These are phyloP conservation scores for Helotiales sp. DNA, from an alignment of 2,329 filamentous ascomycete genomes.

Conservation along the genomic window DNA sequence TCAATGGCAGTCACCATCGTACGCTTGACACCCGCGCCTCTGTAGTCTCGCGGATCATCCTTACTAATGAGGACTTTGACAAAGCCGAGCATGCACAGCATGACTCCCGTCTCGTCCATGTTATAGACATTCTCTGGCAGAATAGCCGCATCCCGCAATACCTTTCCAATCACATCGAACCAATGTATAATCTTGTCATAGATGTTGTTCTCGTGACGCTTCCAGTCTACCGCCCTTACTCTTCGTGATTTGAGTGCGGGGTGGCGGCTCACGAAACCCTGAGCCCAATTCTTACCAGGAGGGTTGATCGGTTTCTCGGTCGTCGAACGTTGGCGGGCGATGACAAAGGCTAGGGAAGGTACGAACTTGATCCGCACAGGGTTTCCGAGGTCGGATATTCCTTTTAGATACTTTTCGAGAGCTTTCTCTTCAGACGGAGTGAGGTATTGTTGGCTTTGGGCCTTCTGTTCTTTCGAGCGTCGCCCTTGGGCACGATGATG, in stretches of 20 bases:
- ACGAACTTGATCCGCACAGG: conserved; percentile 27
- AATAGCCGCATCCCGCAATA: conserved; percentile 28
- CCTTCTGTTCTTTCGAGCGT: too few species aligned
- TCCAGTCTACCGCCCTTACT: conserved; percentile 26
- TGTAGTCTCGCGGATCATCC: too few species aligned
- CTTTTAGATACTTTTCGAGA: too few species aligned
- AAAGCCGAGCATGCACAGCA: conserved; percentile 35
- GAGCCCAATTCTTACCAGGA: conserved; percentile 32
- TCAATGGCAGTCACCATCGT: conserved; percentile 25
- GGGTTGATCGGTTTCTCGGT: conserved; percentile 25
- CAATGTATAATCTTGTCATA: conserved; percentile 38
- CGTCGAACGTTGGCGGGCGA: conserved; percentile 23
- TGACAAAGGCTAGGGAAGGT: conserved; percentile 22
- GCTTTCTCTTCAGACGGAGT: too few species aligned
- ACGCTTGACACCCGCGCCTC: too few species aligned
- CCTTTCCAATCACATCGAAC: conserved; percentile 42
- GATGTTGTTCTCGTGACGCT: conserved; percentile 35
- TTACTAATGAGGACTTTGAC: conserved; percentile 43
- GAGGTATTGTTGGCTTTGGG: too few species aligned
- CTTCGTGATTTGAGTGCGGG: conserved; percentile 30
- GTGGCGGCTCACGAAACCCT: conserved; percentile 34
- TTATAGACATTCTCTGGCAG: conserved; percentile 28
- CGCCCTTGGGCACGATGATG: too few species aligned
- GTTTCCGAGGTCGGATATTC: too few species aligned
- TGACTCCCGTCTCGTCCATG: too few species aligned